Base-by-base conservation (phyloP, 2,329 filamentous ascomycete species). In the Beauveria medogensis region DNA sequence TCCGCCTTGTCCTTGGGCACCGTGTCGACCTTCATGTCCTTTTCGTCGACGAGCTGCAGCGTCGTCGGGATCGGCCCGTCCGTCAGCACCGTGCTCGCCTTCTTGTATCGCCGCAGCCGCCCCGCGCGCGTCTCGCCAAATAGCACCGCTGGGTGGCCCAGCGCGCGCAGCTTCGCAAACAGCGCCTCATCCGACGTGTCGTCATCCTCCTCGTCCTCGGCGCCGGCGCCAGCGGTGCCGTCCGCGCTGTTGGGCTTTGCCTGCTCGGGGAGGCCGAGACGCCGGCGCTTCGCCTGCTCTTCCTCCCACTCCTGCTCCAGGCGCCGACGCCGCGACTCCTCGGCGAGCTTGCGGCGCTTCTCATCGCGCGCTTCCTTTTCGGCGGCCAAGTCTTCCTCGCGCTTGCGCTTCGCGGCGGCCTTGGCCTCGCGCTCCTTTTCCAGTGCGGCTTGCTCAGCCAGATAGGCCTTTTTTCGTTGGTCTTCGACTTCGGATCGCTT, bases 401-500 rank as follows among this genome's bases (percentile, higher is more conserved):
- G 83, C 74, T 95, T 94, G 67, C 93, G 90, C 77, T 97, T 97
- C 67, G 88, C 86, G 1, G 83, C 82, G 1, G 84, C 78, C 65
- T 86, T 87, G 63, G 88, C 84, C 62, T 85, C 79, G 30, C 90
- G 89, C 69, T 90, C 86, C 44, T 80, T 81, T 67, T 92, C 89
- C 57, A 91, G 78, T 4, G 83, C 83, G 65, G 85, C 84, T 73
- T 97, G 92, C 68, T 96, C 91, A 16, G 88, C 88, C 2, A 85
- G 78, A 76, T 99, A 99, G 63, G 87, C 85, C 44, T 86, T 88
- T 70, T 89, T 80, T 58, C 94, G 88, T 68, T 90, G 85, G 58
- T 89, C 88, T 80, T 99, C 94, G 66, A 91, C 73, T 66, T 99
- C 93, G 66, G 89, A 87, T 66, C 92, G 91, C 68, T 91, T 92